phyloP scores from a whole-genome alignment of 176 grass and related monocot species.

The Rhynchospora pubera region DNA sequence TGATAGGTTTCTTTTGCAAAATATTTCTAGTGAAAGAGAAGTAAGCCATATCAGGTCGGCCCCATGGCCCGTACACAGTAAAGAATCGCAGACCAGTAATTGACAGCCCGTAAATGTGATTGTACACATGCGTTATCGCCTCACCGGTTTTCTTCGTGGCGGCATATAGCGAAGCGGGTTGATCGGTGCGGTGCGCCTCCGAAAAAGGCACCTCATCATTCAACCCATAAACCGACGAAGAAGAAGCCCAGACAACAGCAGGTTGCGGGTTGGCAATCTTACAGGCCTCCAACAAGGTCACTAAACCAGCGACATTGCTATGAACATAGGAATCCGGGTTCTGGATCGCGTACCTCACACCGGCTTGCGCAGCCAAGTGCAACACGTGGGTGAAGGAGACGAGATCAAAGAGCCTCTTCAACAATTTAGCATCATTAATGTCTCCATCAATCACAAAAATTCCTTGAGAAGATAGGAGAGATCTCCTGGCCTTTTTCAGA shows the following conservation, averaged over 20 bases:
- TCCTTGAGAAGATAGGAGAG: slow-evolving; percentile 25
- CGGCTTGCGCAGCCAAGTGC: slow-evolving; percentile 42
- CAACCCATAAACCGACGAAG: slow-evolving; percentile 43
- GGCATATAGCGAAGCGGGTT: slow-evolving; percentile 38
- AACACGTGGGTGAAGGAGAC: slow-evolving; percentile 39
- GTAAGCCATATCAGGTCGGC: slow-evolving; percentile 48
- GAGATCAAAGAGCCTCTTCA: slow-evolving; percentile 33
- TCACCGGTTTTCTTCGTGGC: slow-evolving; percentile 51
- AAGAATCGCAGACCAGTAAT: slow-evolving; percentile 47
- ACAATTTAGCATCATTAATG: slow-evolving; percentile 33
- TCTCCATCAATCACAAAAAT: slow-evolving; percentile 41
- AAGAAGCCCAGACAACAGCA: slow-evolving; percentile 42
- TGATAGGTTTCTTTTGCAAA: slow-evolving; percentile 41
- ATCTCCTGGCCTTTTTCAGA: slow-evolving; percentile 31
- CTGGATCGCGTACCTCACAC: slow-evolving; percentile 37
- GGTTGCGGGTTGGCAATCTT: slow-evolving; percentile 35
- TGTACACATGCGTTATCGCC: slow-evolving; percentile 43
- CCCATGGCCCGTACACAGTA: slow-evolving; percentile 48
- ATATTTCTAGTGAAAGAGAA: slow-evolving; percentile 46
- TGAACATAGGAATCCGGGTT: slow-evolving; percentile 42
- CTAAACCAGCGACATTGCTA: slow-evolving; percentile 37
- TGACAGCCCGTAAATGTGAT: slow-evolving; percentile 45
- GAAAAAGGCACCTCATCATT: slow-evolving; percentile 35
- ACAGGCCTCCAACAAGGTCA: slow-evolving; percentile 36
- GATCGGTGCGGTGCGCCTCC: slow-evolving; percentile 34